A percentile compares a stretch with the other conserved stretches of the same genome.
These are phyloP conservation scores for Ophiorrhiza pumila DNA, from an alignment of 257 asterid genomes.

Conservation along the genomic window DNA sequence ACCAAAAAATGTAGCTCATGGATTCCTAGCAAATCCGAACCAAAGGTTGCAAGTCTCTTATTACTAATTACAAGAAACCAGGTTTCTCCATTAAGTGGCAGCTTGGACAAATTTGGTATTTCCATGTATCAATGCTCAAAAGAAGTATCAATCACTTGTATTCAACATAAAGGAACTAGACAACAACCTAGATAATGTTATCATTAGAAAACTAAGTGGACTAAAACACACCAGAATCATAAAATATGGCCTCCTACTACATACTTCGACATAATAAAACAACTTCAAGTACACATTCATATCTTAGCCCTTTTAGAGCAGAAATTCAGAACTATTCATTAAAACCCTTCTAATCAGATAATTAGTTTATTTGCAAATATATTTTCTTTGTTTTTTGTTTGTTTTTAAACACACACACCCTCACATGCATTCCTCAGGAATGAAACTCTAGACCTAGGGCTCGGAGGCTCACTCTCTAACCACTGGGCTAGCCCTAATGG, in stretches of 20 bases:
- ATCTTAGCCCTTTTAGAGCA: too few relatives aligned
- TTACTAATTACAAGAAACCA: too few relatives aligned
- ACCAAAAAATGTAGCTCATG: background rate
- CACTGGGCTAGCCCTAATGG: too few relatives aligned
- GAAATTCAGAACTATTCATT: too few relatives aligned
- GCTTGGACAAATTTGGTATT: background rate
- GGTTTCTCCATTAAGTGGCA: background rate
- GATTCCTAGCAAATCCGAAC: background rate
- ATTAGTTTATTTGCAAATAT: background rate
- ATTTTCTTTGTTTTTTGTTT: too few relatives aligned
- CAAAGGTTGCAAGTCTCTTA: background rate
- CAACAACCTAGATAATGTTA: background rate
- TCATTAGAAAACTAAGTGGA: background rate
- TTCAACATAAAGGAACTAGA: background rate
- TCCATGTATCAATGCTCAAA: background rate
- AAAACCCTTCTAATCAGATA: background rate
- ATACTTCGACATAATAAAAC: background rate
- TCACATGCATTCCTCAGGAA: too few relatives aligned
- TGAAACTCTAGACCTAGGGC: too few relatives aligned
- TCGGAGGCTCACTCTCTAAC: too few relatives aligned
- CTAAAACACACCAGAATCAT: background rate
- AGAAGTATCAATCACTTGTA: background rate
- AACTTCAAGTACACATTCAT: background rate
- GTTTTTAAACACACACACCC: too few relatives aligned
- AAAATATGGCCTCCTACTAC: background rate